Evolutionary conservation across 2,329 filamentous ascomycete genomes (phyloP), one percentile per base, ranked within the genome.

Genomic region (Nectriaceae sp.): DNA sequence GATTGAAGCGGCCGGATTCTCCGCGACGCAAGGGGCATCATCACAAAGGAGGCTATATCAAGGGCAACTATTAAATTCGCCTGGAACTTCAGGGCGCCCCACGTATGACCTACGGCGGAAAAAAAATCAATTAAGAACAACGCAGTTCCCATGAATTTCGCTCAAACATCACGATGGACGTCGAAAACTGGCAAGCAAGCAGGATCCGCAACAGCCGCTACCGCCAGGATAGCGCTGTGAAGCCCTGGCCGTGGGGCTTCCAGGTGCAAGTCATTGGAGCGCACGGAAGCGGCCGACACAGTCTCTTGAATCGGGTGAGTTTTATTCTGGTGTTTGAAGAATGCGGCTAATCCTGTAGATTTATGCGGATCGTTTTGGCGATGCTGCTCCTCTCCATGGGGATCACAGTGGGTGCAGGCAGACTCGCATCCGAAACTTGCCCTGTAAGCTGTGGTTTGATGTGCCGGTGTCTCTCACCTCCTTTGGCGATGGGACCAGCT

Each of bases 131-230:
- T n/a, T n/a, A n/a, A n/a, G n/a, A n/a, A n/a, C n/a, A n/a, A n/a
- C n/a, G n/a, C n/a, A n/a, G n/a, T n/a, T n/a, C n/a, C n/a, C n/a
- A n/a, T n/a, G n/a, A n/a, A n/a, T n/a, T n/a, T n/a, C n/a, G n/a
- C n/a, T n/a, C n/a, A n/a, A n/a, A 19, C 8, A 5, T 36, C 45
- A 43, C 39, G 13, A 56, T 55, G 54, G 47, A 56, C 15, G 33
- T 55, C 21, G 41, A 56, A 40, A 47, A 55, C 42, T 53, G 54
- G 54, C 54, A 56, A 21, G 49, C 54, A 10, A 50, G 46, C 18
- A 31, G 54, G 3, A 49, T 56, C 42, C 24, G 52, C 11, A 54
- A 50, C 43, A 50, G 49, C 29, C 49, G 54, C 15, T 56, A 54
- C 18, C 26, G 36, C 18, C 49, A 55, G 11, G 47, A 53, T 19